Percentiles rank a stretch among this genome's conserved stretches.
These are phyloP conservation scores for Platismatia glauca DNA, from an alignment of 495 filamentous ascomycete genomes.

Conservation along the genomic window DNA sequence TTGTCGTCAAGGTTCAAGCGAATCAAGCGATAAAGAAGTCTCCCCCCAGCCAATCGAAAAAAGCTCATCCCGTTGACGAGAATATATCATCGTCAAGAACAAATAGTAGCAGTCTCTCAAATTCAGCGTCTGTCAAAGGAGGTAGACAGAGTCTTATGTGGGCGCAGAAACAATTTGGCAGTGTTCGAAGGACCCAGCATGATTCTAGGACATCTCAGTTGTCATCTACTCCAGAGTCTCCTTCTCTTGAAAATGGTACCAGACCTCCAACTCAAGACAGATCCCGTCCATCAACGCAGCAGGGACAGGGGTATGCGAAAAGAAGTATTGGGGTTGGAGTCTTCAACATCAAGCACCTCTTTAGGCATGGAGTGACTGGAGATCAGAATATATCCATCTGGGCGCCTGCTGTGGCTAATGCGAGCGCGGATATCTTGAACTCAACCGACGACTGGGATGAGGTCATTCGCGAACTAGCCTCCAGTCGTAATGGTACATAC, in stretches of 20 bases:
- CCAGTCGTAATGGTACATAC: slow-evolving; percentile 62
- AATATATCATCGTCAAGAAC: slow-evolving; percentile 29
- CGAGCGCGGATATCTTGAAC: slow-evolving; percentile 44
- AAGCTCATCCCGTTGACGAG: slow-evolving; percentile 34
- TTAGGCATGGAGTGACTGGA: slow-evolving; percentile 59
- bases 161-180: slow-evolving; percentile 31
- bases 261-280: slow-evolving; percentile 22
- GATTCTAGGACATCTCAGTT: slow-evolving; percentile 19
- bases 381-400: slow-evolving; percentile 76
- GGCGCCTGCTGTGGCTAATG: slow-evolving; percentile 52
- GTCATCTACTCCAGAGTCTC: background rate
- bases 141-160: slow-evolving; percentile 83
- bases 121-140: slow-evolving; percentile 37
- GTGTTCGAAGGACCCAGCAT: slow-evolving; percentile 29
- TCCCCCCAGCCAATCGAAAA: slow-evolving; percentile 24
- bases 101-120: slow-evolving; percentile 18
- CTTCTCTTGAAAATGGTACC: slow-evolving; percentile 8
- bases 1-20: slow-evolving; percentile 74
- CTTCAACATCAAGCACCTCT: slow-evolving; percentile 66
- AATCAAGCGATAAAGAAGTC: slow-evolving; percentile 42
- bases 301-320: slow-evolving; percentile 34
- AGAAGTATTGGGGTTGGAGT: slow-evolving; percentile 74
- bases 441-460: slow-evolving; percentile 62
- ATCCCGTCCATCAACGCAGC: slow-evolving; percentile 16
- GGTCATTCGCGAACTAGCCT: slow-evolving; percentile 62